Percentiles rank a stretch among this genome's conserved stretches.
These are phyloP conservation scores for Fraxinus paxiana DNA, from an alignment of 305 asterid species.

Conservation along the genomic window DNA sequence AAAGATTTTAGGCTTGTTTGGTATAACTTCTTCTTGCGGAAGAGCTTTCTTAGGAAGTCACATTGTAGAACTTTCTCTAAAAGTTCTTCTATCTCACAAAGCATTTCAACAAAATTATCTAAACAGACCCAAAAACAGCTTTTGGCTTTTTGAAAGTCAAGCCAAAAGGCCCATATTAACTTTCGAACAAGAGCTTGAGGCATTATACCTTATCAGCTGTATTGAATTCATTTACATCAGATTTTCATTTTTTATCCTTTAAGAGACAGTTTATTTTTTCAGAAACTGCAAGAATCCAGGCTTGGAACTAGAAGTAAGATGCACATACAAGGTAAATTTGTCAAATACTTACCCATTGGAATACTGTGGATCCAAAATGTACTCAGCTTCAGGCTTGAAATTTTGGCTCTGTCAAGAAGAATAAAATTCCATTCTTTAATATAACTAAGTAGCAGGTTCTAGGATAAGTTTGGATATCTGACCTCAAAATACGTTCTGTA, in stretches of 20 bases:
- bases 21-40: background rate
- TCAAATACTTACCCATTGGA: slow-evolving; percentile 62
- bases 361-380: slow-evolving; percentile 61
- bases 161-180: background rate
- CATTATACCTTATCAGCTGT: background rate
- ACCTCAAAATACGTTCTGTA: slow-evolving; percentile 80
- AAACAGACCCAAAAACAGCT: background rate
- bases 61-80: background rate
- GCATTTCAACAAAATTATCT: background rate
- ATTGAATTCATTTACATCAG: background rate
- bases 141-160: background rate
- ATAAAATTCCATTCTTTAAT: slow-evolving; percentile 21
- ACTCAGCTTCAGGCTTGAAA: slow-evolving; percentile 67
- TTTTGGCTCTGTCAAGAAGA: slow-evolving; percentile 56
- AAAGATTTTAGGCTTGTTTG: background rate
- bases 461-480: slow-evolving; percentile 9
- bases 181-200: background rate
- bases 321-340: background rate
- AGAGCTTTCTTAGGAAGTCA: background rate
- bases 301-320: background rate
- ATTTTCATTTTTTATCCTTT: background rate
- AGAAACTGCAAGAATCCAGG: background rate
- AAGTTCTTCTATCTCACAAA: background rate
- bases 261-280: background rate
- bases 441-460: background rate